Conservation (phyloP, 352 stramenopile genomes). For the Thalassiosira mediterranea region DNA sequence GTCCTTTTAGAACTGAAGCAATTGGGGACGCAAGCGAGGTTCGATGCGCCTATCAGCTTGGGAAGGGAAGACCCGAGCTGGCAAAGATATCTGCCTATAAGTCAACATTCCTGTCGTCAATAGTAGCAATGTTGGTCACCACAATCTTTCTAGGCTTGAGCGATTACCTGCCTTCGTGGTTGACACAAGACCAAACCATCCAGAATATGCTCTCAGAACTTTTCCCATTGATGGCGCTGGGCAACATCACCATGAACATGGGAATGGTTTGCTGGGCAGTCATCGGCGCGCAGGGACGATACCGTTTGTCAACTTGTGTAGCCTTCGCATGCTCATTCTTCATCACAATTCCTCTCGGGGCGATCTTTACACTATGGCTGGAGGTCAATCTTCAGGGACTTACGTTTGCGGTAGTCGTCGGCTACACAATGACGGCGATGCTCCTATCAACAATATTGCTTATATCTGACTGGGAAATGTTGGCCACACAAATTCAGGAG, state of each 20-base stretch:
- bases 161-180: conserved; percentile 51
- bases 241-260: conserved; percentile 72
- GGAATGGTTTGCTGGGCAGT: conserved; percentile 78
- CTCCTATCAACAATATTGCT: conserved; percentile 45
- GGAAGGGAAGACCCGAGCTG: conserved; percentile 52
- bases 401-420: conserved; percentile 57
- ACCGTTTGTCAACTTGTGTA: conserved; percentile 63
- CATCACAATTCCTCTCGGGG: conserved; percentile 67
- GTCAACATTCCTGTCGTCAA: conserved; percentile 52
- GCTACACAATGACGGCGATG: conserved; percentile 42
- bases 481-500: conserved; percentile 14
- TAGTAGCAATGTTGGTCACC: conserved; percentile 49
- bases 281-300: conserved; percentile 69
- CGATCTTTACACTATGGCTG: conserved; percentile 53
- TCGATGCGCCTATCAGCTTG: conserved; percentile 67
- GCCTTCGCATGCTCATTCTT: conserved; percentile 55
- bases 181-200: conserved; percentile 67
- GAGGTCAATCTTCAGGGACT: conserved; percentile 67
- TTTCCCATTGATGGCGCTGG: conserved; percentile 71
- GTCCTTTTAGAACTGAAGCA: conserved; percentile 55
- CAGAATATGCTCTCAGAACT: conserved; percentile 67
- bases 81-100: conserved; percentile 68
- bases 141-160: conserved; percentile 49
- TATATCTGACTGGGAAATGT: conserved; percentile 52
- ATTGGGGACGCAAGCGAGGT: conserved; percentile 67